Conservation (phyloP, 176 grass and related monocot genomes). For the Phoenix roebelenii region DNA sequence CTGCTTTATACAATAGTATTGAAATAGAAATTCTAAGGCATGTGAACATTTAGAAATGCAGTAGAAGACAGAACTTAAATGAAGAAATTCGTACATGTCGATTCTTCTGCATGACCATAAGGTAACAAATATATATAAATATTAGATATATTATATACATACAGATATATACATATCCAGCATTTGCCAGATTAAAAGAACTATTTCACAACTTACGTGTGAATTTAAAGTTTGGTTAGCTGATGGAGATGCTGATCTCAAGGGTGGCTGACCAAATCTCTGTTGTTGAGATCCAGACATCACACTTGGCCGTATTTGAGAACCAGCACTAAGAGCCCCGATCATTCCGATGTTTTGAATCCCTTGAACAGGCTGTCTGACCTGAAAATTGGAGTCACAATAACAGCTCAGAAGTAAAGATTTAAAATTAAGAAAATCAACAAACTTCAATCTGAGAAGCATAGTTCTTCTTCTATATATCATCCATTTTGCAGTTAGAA, state of each 20-base stretch:
- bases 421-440: constrained; percentile 1
- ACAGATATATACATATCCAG: too few relatives aligned
- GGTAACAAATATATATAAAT: too few relatives aligned
- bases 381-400: constrained; percentile 35
- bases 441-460: constrained; percentile 1
- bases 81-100: too few relatives aligned
- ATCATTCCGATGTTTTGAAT: constrained; percentile 83
- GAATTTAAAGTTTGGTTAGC: constrained; percentile 49
- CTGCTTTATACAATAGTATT: too few relatives aligned
- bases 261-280: constrained; percentile 44
- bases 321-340: constrained; percentile 37
- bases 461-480: too few relatives aligned
- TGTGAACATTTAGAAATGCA: too few relatives aligned
- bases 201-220: constrained; percentile 34
- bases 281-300: constrained; percentile 37
- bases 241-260: constrained; percentile 45
- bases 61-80: too few relatives aligned
- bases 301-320: constrained; percentile 57
- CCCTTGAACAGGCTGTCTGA: constrained; percentile 56
- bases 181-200: too few relatives aligned
- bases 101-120: too few relatives aligned
- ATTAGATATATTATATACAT: too few relatives aligned
- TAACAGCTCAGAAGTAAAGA: constrained; percentile 11
- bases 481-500: too few relatives aligned
- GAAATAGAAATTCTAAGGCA: too few relatives aligned